phyloP scores from a whole-genome alignment of 208 protist species.

The Trypanosoma rangeli region DNA sequence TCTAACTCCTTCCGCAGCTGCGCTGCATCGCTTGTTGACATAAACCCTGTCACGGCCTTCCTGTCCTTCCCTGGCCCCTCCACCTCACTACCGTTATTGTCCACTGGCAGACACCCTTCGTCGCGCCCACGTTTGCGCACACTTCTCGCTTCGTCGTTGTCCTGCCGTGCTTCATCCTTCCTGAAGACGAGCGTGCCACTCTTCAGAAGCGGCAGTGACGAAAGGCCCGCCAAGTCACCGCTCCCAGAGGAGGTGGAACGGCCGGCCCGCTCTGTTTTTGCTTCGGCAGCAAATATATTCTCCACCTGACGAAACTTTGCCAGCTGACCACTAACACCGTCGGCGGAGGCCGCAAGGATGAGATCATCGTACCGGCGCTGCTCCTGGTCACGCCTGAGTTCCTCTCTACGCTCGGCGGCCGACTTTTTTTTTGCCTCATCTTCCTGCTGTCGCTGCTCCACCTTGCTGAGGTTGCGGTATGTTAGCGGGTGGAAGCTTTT shows the following conservation, averaged over 20 bases:
- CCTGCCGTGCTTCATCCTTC: constrained; percentile 18
- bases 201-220: background rate
- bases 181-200: constrained; percentile 15
- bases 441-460: constrained; percentile 57
- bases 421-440: constrained; percentile 40
- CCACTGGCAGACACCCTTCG: background rate
- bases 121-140: constrained; percentile 13
- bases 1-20: constrained; percentile 66
- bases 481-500: constrained; percentile 89
- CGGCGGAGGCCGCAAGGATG: constrained; percentile 30
- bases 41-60: constrained; percentile 44
- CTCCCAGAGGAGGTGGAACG: background rate
- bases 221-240: background rate
- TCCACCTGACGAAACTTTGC: constrained; percentile 52
- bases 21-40: constrained; percentile 52
- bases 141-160: background rate
- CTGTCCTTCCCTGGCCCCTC: background rate
- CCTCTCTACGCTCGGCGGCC: constrained; percentile 39
- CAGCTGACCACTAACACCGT: constrained; percentile 31
- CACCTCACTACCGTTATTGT: background rate
- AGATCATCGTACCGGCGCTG: constrained; percentile 81
- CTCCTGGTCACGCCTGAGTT: constrained; percentile 72
- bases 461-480: constrained; percentile 65
- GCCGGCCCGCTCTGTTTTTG: background rate
- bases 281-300: constrained; percentile 73